phyloP scores from a whole-genome alignment of 192 early-diverging fungal genomes.

The Backusella circina region DNA sequence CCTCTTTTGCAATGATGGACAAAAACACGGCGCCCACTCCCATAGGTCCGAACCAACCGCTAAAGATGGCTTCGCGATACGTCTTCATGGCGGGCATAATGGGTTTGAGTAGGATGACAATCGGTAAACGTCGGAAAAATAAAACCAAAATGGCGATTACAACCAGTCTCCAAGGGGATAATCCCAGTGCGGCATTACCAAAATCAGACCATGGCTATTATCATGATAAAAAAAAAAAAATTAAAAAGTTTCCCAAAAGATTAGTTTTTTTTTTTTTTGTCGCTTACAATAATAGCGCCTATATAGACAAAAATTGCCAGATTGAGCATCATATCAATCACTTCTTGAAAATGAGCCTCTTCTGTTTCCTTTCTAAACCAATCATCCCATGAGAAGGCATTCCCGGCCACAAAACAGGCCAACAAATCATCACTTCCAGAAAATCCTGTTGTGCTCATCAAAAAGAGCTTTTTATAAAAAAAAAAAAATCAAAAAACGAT shows the following conservation, averaged over 20 bases:
- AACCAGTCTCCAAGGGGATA: conserved; percentile 69
- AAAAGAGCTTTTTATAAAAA: conserved; percentile 37
- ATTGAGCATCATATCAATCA: conserved; percentile 85
- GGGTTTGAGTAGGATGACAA: conserved; percentile 57
- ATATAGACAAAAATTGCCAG: conserved; percentile 87
- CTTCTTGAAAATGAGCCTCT: conserved; percentile 85
- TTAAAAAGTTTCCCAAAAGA: not conserved
- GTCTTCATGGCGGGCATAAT: conserved; percentile 68
- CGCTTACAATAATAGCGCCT: conserved; percentile 61
- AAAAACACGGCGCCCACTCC: conserved; percentile 53
- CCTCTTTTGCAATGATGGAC: conserved; percentile 42
- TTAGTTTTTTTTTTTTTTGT: not conserved
- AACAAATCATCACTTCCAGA: conserved; percentile 74
- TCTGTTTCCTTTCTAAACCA: conserved; percentile 86
- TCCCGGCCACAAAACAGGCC: conserved; percentile 76
- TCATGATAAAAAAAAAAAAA: not conserved
- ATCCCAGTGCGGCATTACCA: conserved; percentile 42
- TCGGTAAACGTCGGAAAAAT: conserved; percentile 69
- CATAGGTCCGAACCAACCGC: conserved; percentile 92
- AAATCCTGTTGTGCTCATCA: conserved; percentile 68
- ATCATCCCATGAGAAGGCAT: conserved; percentile 85
- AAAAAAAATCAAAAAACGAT: not conserved
- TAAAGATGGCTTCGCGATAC: conserved; percentile 74
- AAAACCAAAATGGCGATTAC: conserved; percentile 61
- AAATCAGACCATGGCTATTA: conserved; percentile 63